Percentiles rank a stretch among this genome's conserved stretches.
Evolutionary conservation across 2,329 filamentous ascomycete species (phyloP).

Genomic region (Sporothrix curviconia): DNA sequence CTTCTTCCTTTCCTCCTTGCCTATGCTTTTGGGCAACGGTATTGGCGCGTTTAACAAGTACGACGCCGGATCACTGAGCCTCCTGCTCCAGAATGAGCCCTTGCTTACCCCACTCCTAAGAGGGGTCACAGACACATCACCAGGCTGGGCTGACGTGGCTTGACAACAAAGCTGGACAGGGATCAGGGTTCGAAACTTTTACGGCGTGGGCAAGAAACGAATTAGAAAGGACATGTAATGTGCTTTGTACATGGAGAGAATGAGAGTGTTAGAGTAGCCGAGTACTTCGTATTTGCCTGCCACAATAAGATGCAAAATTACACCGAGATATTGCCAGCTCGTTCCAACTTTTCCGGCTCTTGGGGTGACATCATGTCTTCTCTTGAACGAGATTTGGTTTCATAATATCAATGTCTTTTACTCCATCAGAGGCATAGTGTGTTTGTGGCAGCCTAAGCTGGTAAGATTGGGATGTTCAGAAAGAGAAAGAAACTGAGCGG

Average conservation of each 20-base stretch:
- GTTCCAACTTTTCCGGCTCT: no score
- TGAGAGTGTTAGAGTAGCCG: neutral
- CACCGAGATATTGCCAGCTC: neutral
- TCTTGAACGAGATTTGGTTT: no score
- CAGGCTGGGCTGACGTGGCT: conserved; percentile 1
- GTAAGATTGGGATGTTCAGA: no score
- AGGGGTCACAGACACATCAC: neutral
- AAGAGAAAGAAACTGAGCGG: no score
- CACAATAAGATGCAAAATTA: neutral
- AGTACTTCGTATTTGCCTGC: neutral
- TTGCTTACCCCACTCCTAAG: no score
- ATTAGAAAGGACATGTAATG: neutral
- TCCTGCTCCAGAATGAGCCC: neutral
- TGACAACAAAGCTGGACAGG: conserved; percentile 2
- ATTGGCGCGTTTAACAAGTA: neutral
- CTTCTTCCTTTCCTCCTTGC: no score
- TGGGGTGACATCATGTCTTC: no score
- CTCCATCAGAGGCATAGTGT: no score
- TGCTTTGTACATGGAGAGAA: no score
- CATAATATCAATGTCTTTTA: no score
- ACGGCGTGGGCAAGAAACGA: neutral
- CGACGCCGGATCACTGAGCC: neutral
- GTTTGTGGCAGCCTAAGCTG: no score
- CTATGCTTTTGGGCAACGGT: no score
- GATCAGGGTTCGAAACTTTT: neutral